Conservation (phyloP, 805 yeast genomes). For the Zygosaccharomyces gambellarensis region DNA sequence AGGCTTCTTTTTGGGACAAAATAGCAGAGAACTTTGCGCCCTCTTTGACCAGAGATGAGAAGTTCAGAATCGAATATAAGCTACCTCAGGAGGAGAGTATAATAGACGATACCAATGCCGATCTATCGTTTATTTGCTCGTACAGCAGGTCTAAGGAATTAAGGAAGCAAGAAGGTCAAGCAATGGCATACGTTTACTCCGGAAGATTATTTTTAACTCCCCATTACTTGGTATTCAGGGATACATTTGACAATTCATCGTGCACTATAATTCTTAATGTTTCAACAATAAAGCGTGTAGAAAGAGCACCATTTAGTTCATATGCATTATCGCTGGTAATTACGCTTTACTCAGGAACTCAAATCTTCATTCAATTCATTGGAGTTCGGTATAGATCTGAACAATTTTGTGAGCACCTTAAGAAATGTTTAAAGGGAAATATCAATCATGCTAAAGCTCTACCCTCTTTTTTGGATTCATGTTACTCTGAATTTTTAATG, state of each 20-base stretch:
- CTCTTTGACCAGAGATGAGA: conserved; percentile 60
- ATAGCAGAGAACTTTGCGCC: conserved; percentile 31
- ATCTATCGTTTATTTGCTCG: conserved; percentile 40
- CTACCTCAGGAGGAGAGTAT: conserved; percentile 70
- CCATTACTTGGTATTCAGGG: conserved; percentile 70
- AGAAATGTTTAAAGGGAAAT: conserved; percentile 56
- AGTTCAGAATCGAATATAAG: conserved; percentile 59
- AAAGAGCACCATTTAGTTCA: conserved; percentile 70
- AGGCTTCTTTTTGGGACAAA: conserved; percentile 45
- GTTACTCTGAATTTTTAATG: conserved; percentile 83
- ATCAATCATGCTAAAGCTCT: conserved; percentile 56
- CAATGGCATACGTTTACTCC: conserved; percentile 40
- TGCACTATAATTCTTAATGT: conserved; percentile 70
- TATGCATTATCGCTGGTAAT: conserved; percentile 76
- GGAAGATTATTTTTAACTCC: conserved; percentile 71
- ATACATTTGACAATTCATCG: conserved; percentile 60
- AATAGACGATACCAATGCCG: conserved; percentile 63
- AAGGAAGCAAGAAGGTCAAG: conserved; percentile 13
- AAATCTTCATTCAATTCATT: conserved; percentile 63
- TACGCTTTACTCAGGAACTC: conserved; percentile 59
- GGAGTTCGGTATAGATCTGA: conserved; percentile 79
- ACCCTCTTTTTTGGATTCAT: conserved; percentile 58
- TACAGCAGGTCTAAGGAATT: conserved; percentile 17
- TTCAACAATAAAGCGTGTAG: conserved; percentile 77
- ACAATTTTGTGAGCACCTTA: conserved; percentile 66